Evolutionary conservation across 164 flowering plant genomes (phyloP), one percentile per base, ranked within the genome.

Genomic region (Platanus orientalis): DNA sequence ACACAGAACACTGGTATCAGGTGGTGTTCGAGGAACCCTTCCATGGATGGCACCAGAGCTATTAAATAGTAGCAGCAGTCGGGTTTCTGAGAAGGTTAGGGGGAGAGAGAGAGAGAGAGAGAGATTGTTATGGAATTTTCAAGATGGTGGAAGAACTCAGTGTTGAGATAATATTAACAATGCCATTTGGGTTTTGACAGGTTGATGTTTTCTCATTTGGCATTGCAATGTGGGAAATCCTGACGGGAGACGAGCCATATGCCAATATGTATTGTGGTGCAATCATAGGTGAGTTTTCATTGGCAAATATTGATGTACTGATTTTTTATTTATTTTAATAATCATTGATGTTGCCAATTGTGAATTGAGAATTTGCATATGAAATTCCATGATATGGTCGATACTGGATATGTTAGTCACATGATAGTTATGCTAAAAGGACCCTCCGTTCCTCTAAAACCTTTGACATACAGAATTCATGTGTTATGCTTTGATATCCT

Each of bases 21-120:
- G 97, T 57, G 97, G 97, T 19, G 97, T 89, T 23, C 75, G 97
- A 70, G 96, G 97, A 79, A 91, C 97, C 49, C 91, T 91, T 67
- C 97, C 96, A 26, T 87, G 96, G 97, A 91, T 89, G 96, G 97
- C 97, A 42, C 97, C 97, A 57, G 95, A 90, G 68, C 71, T 90
- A 44, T 61, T 90, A 64, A 85, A 80, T 74, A 93, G 97, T 23
- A 89, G 86, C 79, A 89, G 87, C 62, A 83, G 65, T 67, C 71
- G 82, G 44, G 97, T 91, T 57, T 88, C 96, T 64, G 97, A 91
- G 62, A 90, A 88, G 86, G 97, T 87, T 61, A 55, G 69, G 6
- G 16, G 45, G 26, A 28, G 17, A 47, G 1, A 3, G 1, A 55
- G 69, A 10, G 16, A 28, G 26, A 28, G 17, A 47, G 1, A 3